Base-by-base conservation (phyloP, 1,284 basidiomycete genomes). In the Ustilago hordei region DNA sequence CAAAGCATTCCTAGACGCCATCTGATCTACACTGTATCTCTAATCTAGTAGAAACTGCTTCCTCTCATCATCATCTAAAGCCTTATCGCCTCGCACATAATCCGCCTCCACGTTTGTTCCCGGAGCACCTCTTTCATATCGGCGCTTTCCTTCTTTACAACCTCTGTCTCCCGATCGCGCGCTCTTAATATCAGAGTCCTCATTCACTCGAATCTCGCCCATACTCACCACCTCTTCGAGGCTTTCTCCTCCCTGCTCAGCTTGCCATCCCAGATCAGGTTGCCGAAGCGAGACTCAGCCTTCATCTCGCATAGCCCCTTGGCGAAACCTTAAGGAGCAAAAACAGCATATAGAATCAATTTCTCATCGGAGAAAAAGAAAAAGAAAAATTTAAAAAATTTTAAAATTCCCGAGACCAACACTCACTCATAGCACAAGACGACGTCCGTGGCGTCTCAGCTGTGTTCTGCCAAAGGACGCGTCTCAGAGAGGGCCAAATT, bases 401-500 rank as follows among this genome's bases (percentile, higher is more conserved):
- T 23, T 2, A 23, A 58, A 58, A 36, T 50, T 34, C n/a, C 57
- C 58, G 52, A 60, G 58, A 69, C 58, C 68, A 64, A 64, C 68
- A 69, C 62, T 61, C 36, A 69, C 62, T 61, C 36, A 13, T 31
- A 8, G 39, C 55, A 47, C 12, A 36, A 38, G 54, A 28, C 38
- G 19, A 13, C 34, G 2, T 8, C n/a, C 13, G 43, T 19, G 15
- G 43, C 43, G 19, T 19, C 19, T 45, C n/a, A 45, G 43, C 19
- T 45, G 43, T 45, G 43, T 45, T 19, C 19, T 8, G 19, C 19
- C 43, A 19, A 45, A 11, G 5, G 43, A 45, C 43, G 43, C 43
- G 43, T 45, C n/a, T 19, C n/a, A 19, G n/a, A 19, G 19, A 17
- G 8, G 43, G n/a, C 19, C 43, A 45, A 12, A 12, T 11, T 47